phyloP scores from a whole-genome alignment of 805 yeast genomes.

The Kodamaea laetipori region DNA sequence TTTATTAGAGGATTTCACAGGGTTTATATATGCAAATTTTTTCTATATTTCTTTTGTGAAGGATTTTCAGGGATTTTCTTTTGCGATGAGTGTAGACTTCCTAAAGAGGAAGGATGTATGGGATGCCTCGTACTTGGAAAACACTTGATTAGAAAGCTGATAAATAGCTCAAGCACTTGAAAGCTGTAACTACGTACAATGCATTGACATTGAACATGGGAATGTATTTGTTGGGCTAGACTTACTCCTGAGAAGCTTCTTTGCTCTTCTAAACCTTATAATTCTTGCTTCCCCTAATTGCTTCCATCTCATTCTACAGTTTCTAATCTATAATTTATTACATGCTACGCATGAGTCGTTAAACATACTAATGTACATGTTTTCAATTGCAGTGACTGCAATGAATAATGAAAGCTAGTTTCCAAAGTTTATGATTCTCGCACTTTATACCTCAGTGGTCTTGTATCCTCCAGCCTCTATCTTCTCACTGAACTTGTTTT shows the following conservation, averaged over 20 bases:
- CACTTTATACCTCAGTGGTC: slow-evolving; percentile 48
- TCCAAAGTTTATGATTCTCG: no score
- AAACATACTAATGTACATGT: slow-evolving; percentile 9
- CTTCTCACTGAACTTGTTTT: slow-evolving; percentile 70
- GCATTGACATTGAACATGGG: no score
- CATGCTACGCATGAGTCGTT: slow-evolving; percentile 1
- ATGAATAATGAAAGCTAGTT: neutral
- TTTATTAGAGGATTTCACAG: neutral
- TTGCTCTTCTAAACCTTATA: no score
- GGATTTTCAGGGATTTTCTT: slow-evolving; percentile 1
- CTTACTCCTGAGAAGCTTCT: no score
- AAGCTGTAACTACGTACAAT: no score
- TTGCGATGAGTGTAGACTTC: slow-evolving; percentile 10
- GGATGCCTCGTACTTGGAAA: neutral
- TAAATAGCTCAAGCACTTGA: no score
- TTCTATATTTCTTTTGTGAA: slow-evolving; percentile 9
- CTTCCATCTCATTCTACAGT: no score
- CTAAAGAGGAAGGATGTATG: slow-evolving; percentile 1
- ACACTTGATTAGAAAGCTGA: no score
- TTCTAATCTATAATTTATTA: neutral
- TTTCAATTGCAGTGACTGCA: neutral
- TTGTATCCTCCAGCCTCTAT: slow-evolving; percentile 58
- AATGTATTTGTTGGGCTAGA: no score
- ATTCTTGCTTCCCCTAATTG: no score
- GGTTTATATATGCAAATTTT: slow-evolving; percentile 10